Evolutionary conservation across 805 yeast species (phyloP), one percentile per base, ranked within the genome.

Genomic region (Naumovozyma baii): DNA sequence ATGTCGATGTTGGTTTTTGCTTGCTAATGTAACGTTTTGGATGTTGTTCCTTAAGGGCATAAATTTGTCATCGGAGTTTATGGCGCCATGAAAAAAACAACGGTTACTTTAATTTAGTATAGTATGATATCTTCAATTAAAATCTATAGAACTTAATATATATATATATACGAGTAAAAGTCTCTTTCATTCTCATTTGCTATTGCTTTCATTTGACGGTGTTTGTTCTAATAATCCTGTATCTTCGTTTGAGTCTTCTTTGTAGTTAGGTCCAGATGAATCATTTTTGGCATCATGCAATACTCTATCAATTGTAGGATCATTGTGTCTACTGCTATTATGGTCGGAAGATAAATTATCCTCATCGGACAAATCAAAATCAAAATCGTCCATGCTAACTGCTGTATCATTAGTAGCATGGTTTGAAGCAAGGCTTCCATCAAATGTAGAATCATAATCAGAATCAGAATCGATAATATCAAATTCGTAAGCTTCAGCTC

Each of bases 401-500:
- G 39, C 49, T 13, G 43, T 45, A 15, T 48, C 50, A 5, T 39
- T 12, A 20, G 41, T 26, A 16, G 40, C 38, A 12, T 42, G 44
- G 14, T 39, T 34, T 2, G 52, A 38, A 17, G 41, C 47, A 2
- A 44, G 15, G n/a, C 46, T 44, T 26, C 46, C 47, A 22, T 54
- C 59, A 20, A 52, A 34, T 2, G 60, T 52, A 2, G 58, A 55
- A 29, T 62, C 66, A 34, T 58, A 59, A 22, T 64, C 67, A 7
- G 67, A 61, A 34, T 80, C 83, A 5, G 82, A 80, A 15, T 78
- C 81, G 34, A 83, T 83, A 35, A 82, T 76, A 54, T 83, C 94
- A 53, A 83, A 80, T 54, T 83, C 92, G 51, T 74, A 79, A 39
- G 76, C 76, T 31, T 79, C 86, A 51, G 80, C 75, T 62, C 87